Evolutionary conservation across 1,139 yeast genomes (phyloP).

Genomic region (Hyphopichia pseudoburtonii): DNA sequence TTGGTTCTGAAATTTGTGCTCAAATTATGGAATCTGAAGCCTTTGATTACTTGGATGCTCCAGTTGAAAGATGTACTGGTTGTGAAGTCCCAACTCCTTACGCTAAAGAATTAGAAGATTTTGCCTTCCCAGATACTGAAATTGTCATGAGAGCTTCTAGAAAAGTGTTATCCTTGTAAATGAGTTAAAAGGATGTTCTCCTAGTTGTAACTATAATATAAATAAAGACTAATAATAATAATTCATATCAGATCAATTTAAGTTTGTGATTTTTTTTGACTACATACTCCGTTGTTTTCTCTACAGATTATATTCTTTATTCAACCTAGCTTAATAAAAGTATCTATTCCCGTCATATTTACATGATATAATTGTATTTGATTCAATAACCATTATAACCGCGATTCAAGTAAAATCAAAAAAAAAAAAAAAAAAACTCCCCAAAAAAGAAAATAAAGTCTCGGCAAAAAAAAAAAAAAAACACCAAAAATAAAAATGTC

Average conservation of each 20-base stretch:
- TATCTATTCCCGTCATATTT: conserved; percentile 1
- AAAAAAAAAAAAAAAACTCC: too few relatives aligned
- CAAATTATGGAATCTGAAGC: conserved; percentile 99
- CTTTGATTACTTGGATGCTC: conserved; percentile 97
- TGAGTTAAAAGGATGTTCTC: too few relatives aligned
- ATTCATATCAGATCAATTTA: too few relatives aligned
- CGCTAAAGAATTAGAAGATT: conserved; percentile 93
- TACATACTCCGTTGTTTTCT: not conserved
- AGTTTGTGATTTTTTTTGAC: too few relatives aligned
- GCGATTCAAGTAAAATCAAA: too few relatives aligned
- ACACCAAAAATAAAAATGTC: too few relatives aligned
- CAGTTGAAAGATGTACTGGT: conserved; percentile 98
- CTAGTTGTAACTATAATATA: not conserved
- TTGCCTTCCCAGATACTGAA: conserved; percentile 97
- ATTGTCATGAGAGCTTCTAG: conserved; percentile 87
- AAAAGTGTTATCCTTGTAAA: conserved; percentile 77
- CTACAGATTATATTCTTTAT: too few relatives aligned
- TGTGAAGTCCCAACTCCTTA: conserved; percentile 99
- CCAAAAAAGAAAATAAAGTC: too few relatives aligned
- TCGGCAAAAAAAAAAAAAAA: too few relatives aligned
- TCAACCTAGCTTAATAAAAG: too few relatives aligned
- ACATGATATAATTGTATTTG: too few relatives aligned
- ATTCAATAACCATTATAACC: too few relatives aligned
- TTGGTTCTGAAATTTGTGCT: conserved; percentile 97
- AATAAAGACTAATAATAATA: not conserved